phyloP scores from a whole-genome alignment of 2,329 filamentous ascomycete genomes.

The Neobulgaria alba region DNA sequence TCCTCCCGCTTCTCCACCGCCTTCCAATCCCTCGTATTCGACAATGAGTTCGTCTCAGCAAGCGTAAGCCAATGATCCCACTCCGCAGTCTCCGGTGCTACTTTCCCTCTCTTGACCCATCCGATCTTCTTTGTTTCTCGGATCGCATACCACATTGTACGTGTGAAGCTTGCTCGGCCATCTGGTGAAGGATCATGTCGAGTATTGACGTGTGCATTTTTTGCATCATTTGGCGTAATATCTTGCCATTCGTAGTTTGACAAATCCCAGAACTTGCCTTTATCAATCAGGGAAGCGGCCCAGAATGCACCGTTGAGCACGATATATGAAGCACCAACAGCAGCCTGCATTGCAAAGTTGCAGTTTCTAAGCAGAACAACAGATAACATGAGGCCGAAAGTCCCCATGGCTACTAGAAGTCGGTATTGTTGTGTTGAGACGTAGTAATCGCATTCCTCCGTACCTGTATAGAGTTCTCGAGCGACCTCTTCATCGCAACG shows the following conservation, averaged over 20 bases:
- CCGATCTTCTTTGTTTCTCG: slow-evolving; percentile 42
- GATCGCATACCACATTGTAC: slow-evolving; percentile 51
- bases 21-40: slow-evolving; percentile 32
- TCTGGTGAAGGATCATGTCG: slow-evolving; percentile 28
- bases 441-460: slow-evolving; percentile 50
- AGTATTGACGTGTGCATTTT: slow-evolving; percentile 29
- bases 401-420: slow-evolving; percentile 47
- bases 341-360: slow-evolving; percentile 50
- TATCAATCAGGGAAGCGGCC: slow-evolving; percentile 31
- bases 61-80: slow-evolving; percentile 47
- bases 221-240: slow-evolving; percentile 34
- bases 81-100: slow-evolving; percentile 41
- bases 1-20: slow-evolving; percentile 41
- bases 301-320: slow-evolving; percentile 52
- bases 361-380: slow-evolving; percentile 55
- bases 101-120: slow-evolving; percentile 44
- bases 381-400: slow-evolving; percentile 50
- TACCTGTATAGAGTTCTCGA: slow-evolving; percentile 53
- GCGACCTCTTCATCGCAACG: slow-evolving; percentile 51
- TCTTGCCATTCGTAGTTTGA: slow-evolving; percentile 39
- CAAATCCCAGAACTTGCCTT: slow-evolving; percentile 48
- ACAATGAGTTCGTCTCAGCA: slow-evolving; percentile 35
- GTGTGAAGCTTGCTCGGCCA: slow-evolving; percentile 41
- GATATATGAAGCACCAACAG: slow-evolving; percentile 50
- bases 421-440: slow-evolving; percentile 40